phyloP scores from a whole-genome alignment of 2,329 filamentous ascomycete species.

The Aspergillus carbonarius region DNA sequence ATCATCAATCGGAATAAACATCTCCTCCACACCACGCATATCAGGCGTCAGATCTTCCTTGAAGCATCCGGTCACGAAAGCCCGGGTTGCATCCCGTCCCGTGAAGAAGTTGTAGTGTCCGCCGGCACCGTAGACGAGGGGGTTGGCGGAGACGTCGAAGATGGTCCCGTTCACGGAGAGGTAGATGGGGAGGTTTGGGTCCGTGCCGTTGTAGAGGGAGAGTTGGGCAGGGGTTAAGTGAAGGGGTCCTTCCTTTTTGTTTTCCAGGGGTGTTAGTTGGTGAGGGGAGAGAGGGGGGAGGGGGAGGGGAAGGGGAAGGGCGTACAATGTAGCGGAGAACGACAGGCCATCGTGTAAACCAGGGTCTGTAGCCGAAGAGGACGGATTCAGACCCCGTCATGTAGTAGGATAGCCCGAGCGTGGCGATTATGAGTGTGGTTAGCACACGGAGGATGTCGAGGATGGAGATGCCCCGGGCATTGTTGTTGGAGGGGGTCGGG shows the following conservation, averaged over 20 bases:
- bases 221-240: constrained; percentile 75
- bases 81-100: constrained; percentile 80
- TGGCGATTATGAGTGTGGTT: constrained; percentile 65
- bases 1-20: constrained; percentile 72
- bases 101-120: constrained; percentile 86
- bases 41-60: constrained; percentile 79
- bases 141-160: constrained; percentile 62
- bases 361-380: constrained; percentile 67
- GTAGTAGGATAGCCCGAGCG: constrained; percentile 71
- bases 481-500: constrained; percentile 8
- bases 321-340: constrained; percentile 63
- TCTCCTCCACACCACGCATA: constrained; percentile 80
- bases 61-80: constrained; percentile 93
- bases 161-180: constrained; percentile 74
- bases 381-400: constrained; percentile 69
- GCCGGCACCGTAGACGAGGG: constrained; percentile 70
- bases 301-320: neutral
- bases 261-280: neutral
- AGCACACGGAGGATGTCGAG: constrained; percentile 70
- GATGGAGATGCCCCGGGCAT: constrained; percentile 39
- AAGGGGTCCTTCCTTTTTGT: constrained; percentile 56
- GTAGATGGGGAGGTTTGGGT: constrained; percentile 76
- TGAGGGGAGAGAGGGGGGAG: neutral
- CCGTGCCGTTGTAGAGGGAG: constrained; percentile 70
- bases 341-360: constrained; percentile 58